Conservation (phyloP, 768 basidiomycete species). For the Tricholoma furcatifolium region DNA sequence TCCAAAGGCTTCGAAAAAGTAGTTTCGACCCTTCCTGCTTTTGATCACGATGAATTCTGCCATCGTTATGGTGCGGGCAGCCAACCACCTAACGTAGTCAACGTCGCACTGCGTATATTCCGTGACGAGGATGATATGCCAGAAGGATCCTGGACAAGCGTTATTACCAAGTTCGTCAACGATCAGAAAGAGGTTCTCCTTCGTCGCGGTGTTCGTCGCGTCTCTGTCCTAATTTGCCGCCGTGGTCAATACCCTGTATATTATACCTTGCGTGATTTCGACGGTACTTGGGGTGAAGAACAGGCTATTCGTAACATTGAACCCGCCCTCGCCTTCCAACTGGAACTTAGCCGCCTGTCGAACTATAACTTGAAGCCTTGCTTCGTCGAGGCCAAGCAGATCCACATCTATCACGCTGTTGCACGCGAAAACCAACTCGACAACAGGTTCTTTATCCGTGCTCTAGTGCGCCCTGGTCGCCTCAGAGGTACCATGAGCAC, state of each 20-base stretch:
- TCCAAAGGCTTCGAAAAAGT: constrained; percentile 74
- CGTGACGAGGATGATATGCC: constrained; percentile 73
- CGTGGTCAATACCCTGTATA: constrained; percentile 91
- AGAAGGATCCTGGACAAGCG: constrained; percentile 75
- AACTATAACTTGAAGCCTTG: constrained; percentile 96
- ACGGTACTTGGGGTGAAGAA: constrained; percentile 86
- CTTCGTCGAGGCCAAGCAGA: constrained; percentile 95
- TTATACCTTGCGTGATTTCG: constrained; percentile 81
- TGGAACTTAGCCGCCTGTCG: constrained; percentile 93
- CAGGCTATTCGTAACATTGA: constrained; percentile 97
- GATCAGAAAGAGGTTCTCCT: constrained; percentile 57
- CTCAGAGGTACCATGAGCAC: constrained; percentile 90
- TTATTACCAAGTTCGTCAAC: constrained; percentile 72
- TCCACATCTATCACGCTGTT: constrained; percentile 96
- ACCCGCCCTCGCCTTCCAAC: constrained; percentile 95
- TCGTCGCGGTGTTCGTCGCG: constrained; percentile 84
- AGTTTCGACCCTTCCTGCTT: constrained; percentile 69
- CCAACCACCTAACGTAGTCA: constrained; percentile 90
- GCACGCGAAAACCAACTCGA: constrained; percentile 98
- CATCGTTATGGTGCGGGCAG: constrained; percentile 72
- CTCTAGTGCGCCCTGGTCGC: constrained; percentile 92
- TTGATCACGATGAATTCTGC: constrained; percentile 67
- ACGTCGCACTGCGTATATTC: constrained; percentile 90
- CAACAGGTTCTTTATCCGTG: constrained; percentile 96
- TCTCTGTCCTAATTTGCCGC: constrained; percentile 90